Evolutionary conservation across 345 rosid genomes (phyloP).

Genomic region (Crucihimalaya himalaica): DNA sequence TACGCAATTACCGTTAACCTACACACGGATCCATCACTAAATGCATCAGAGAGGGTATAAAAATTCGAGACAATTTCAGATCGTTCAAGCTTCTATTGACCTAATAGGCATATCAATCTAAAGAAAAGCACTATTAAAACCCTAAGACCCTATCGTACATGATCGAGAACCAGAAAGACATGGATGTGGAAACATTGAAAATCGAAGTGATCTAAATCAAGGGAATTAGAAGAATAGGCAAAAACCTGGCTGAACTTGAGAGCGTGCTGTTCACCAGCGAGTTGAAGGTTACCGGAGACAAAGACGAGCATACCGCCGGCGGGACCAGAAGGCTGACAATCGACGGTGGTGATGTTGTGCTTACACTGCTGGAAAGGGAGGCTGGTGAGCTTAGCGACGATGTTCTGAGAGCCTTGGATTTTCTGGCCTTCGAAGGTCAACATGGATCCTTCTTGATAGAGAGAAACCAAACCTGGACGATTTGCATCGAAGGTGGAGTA

Average conservation of each 20-base stretch:
- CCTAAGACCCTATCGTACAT: conserved; percentile 6
- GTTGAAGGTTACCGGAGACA: conserved; percentile 89
- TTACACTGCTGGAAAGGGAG: conserved; percentile 97
- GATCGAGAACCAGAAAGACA: conserved; percentile 4
- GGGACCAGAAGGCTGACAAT: conserved; percentile 98
- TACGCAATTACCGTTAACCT: not conserved
- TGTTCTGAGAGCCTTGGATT: conserved; percentile 74
- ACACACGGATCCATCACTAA: conserved; percentile 6
- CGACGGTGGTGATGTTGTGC: conserved; percentile 81
- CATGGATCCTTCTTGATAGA: conserved; percentile 87
- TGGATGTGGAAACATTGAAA: not conserved
- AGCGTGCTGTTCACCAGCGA: conserved; percentile 87
- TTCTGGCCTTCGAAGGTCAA: conserved; percentile 92
- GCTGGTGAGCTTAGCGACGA: conserved; percentile 76
- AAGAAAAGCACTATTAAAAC: not conserved
- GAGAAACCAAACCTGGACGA: conserved; percentile 58
- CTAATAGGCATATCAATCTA: conserved; percentile 32
- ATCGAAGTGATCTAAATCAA: not conserved
- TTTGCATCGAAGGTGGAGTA: conserved; percentile 80
- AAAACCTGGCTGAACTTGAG: conserved; percentile 95
- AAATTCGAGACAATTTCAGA: conserved; percentile 6
- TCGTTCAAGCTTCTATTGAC: conserved; percentile 22
- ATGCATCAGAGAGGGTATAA: not conserved
- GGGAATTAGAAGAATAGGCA: not conserved
- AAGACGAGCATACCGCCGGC: conserved; percentile 90